A percentile compares a stretch with the other conserved stretches of the same genome.
These are phyloP conservation scores for Murraya paniculata DNA, from an alignment of 345 rosid species.

Conservation along the genomic window DNA sequence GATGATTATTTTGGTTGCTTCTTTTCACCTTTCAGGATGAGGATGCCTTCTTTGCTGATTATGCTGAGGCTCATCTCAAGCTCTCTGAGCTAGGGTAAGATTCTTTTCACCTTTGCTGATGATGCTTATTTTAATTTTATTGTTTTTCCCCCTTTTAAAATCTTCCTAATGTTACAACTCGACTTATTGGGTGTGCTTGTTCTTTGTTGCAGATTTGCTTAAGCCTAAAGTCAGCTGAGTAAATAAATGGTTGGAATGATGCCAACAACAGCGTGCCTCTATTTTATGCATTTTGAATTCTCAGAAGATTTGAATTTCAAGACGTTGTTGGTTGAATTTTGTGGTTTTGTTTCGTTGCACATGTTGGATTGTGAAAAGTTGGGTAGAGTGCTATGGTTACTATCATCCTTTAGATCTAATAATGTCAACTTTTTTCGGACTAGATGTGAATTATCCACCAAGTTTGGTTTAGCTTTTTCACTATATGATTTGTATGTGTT, in stretches of 20 bases:
- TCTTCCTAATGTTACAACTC: no score
- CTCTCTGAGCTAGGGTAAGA: conserved; percentile 95
- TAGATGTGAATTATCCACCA: background rate
- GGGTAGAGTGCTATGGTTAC: background rate
- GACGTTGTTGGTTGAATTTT: conserved; percentile 10
- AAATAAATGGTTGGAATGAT: background rate
- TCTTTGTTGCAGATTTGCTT: conserved; percentile 50
- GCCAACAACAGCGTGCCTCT: background rate
- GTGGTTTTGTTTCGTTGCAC: background rate
- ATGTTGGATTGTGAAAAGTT: background rate
- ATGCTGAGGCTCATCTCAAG: conserved; percentile 73
- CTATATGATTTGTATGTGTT: no score
- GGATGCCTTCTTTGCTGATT: conserved; percentile 87
- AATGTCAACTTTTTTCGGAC: background rate
- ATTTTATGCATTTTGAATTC: background rate
- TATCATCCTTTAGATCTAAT: background rate
- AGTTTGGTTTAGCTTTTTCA: no score
- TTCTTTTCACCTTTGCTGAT: no score
- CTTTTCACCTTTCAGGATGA: conserved; percentile 53
- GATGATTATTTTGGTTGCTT: background rate
- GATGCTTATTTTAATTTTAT: background rate
- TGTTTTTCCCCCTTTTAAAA: no score
- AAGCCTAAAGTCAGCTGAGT: conserved; percentile 28
- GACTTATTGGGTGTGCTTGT: background rate
- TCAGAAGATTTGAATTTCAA: background rate